phyloP scores from a whole-genome alignment of 768 basidiomycete species.

The Rhizopogon rudus region DNA sequence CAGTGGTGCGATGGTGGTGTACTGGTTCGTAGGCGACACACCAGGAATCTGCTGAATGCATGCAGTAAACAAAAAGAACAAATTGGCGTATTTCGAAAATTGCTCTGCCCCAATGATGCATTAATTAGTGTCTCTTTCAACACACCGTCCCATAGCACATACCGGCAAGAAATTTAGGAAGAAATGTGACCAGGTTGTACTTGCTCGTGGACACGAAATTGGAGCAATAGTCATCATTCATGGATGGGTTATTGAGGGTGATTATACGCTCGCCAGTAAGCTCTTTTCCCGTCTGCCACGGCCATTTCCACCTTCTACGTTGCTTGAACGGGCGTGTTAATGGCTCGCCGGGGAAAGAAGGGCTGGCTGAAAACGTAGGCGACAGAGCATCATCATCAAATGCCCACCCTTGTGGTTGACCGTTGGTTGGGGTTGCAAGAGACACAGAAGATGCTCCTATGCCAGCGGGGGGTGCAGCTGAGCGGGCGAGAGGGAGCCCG shows the following conservation, averaged over 20 bases:
- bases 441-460: conserved; percentile 44
- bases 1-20: conserved; percentile 92
- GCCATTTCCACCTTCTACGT: conserved; percentile 64
- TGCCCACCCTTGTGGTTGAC: conserved; percentile 65
- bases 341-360: conserved; percentile 32
- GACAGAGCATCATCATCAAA: conserved; percentile 64
- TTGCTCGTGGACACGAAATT: conserved; percentile 95
- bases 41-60: conserved; percentile 97
- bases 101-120: conserved; percentile 55
- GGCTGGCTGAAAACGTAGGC: conserved; percentile 37
- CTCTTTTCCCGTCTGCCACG: conserved; percentile 71
- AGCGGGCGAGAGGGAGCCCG: conserved; percentile 50
- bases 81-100: conserved; percentile 97
- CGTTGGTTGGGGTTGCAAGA: conserved; percentile 27
- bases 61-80: conserved; percentile 98
- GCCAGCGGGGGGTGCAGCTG: conserved; percentile 61
- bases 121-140: conserved; percentile 5
- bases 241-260: conserved; percentile 69
- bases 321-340: conserved; percentile 8
- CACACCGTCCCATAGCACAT: conserved; percentile 19
- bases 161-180: conserved; percentile 94
- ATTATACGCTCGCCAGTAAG: conserved; percentile 73
- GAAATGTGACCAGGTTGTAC: conserved; percentile 82
- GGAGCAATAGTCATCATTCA: conserved; percentile 62
- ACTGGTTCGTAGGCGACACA: conserved; percentile 93